Percentiles rank a stretch among this genome's conserved stretches.
These are phyloP conservation scores for Solanum dulcamara DNA, from an alignment of 257 asterid genomes.

Conservation along the genomic window DNA sequence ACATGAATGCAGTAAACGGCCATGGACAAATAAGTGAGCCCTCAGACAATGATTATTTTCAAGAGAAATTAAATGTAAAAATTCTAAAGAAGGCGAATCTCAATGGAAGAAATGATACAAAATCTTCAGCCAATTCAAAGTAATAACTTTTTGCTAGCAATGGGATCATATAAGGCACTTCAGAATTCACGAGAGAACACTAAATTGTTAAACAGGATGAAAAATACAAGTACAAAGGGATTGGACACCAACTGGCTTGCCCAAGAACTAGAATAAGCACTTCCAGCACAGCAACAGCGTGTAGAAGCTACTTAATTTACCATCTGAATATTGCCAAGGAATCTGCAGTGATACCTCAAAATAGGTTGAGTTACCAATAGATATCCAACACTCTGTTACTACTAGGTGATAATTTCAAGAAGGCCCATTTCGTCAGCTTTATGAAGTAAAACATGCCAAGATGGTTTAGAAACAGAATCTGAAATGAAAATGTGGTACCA, in stretches of 20 bases:
- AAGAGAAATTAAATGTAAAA: background rate
- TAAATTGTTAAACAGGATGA: background rate
- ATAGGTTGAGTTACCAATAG: background rate
- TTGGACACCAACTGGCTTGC: background rate
- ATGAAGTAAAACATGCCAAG: background rate
- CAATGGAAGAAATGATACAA: background rate
- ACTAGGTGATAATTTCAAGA: background rate
- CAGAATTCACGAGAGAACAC: background rate
- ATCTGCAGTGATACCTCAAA: background rate
- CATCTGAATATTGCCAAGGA: background rate
- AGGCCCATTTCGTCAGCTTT: background rate
- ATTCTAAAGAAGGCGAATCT: background rate
- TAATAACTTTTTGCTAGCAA: background rate
- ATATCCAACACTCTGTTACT: background rate
- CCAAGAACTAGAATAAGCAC: background rate
- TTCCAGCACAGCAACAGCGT: background rate
- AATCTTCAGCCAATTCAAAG: background rate
- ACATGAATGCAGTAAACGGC: background rate
- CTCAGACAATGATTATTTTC: background rate
- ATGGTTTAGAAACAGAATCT: background rate
- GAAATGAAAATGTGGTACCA: background rate
- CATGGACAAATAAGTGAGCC: background rate
- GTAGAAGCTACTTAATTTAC: background rate
- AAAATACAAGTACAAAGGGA: background rate
- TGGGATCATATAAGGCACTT: background rate